A percentile compares a stretch with the other conserved stretches of the same genome.
These are phyloP conservation scores for Leptographium wingfieldii DNA, from an alignment of 2,329 filamentous ascomycete genomes.

Conservation along the genomic window DNA sequence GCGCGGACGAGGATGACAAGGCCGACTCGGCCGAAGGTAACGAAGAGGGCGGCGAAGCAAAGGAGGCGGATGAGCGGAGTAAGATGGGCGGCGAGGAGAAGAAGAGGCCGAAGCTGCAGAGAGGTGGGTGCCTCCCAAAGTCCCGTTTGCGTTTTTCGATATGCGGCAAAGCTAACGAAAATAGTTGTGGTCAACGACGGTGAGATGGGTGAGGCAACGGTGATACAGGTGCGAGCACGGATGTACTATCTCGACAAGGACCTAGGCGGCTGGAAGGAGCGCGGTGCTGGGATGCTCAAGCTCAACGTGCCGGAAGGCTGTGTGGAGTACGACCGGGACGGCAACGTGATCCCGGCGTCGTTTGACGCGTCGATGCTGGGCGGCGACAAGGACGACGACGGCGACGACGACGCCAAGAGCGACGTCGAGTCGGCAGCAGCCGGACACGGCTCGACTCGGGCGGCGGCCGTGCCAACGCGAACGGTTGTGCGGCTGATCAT, in stretches of 20 bases:
- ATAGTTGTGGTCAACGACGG: constrained; percentile 67
- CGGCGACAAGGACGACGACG: constrained; percentile 14
- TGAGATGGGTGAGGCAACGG: constrained; percentile 67
- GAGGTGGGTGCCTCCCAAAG: constrained; percentile 39
- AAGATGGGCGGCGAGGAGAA: constrained; percentile 40
- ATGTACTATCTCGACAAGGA: constrained; percentile 66
- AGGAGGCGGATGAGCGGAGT: constrained; percentile 1
- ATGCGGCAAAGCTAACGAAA: constrained; percentile 17
- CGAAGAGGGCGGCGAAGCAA: constrained; percentile 25
- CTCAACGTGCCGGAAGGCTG: constrained; percentile 58
- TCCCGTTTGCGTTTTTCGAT: background rate
- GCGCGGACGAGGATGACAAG: constrained; percentile 32
- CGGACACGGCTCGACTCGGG: too few species aligned
- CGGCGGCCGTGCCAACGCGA: constrained; percentile 15
- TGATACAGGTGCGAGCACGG: constrained; percentile 53
- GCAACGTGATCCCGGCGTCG: constrained; percentile 12
- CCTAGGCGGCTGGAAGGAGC: constrained; percentile 73
- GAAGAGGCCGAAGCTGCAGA: constrained; percentile 54
- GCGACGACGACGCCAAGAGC: constrained; percentile 9
- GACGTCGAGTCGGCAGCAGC: background rate
- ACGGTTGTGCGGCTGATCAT: constrained; percentile 66
- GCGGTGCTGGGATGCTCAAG: constrained; percentile 72
- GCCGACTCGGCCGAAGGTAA: constrained; percentile 30
- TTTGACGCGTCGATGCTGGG: constrained; percentile 13
- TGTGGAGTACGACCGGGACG: constrained; percentile 37